Conservation (phyloP, 495 filamentous ascomycete species). For the Eremomyces bilateralis region DNA sequence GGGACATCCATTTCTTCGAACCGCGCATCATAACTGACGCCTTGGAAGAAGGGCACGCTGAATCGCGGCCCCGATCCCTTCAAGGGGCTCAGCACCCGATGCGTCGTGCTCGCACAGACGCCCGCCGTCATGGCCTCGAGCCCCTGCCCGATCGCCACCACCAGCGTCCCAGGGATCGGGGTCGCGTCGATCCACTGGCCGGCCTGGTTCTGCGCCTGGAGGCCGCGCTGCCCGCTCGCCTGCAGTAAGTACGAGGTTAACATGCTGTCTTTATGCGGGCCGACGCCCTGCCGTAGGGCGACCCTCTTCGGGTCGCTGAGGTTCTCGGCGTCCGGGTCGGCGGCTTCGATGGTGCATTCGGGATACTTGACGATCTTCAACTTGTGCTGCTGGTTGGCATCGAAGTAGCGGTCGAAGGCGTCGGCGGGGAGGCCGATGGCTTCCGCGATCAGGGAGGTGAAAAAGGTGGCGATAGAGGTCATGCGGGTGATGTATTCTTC, state of each 20-base stretch:
- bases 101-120: slow-evolving; percentile 69
- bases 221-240: slow-evolving; percentile 50
- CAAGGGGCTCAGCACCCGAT: slow-evolving; percentile 43
- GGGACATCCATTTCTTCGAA: slow-evolving; percentile 64
- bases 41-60: slow-evolving; percentile 84
- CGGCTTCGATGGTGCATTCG: too few relatives aligned
- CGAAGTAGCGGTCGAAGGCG: slow-evolving; percentile 70
- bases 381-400: slow-evolving; percentile 64
- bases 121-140: slow-evolving; percentile 79
- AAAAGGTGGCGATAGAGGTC: slow-evolving; percentile 43
- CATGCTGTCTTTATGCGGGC: slow-evolving; percentile 88
- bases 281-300: slow-evolving; percentile 43
- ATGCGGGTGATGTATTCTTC: slow-evolving; percentile 58
- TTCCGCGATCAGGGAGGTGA: slow-evolving; percentile 74
- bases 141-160: slow-evolving; percentile 85
- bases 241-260: slow-evolving; percentile 75
- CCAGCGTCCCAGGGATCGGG: slow-evolving; percentile 35
- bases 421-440: slow-evolving; percentile 49
- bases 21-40: slow-evolving; percentile 57
- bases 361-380: slow-evolving; percentile 87
- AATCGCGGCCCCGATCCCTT: slow-evolving; percentile 51
- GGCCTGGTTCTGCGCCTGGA: slow-evolving; percentile 74
- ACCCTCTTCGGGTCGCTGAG: slow-evolving; percentile 10
- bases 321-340: slow-evolving; percentile 24
- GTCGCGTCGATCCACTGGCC: slow-evolving; percentile 67